phyloP scores from a whole-genome alignment of 192 early-diverging fungal species.

The Umbelopsis sp. region DNA sequence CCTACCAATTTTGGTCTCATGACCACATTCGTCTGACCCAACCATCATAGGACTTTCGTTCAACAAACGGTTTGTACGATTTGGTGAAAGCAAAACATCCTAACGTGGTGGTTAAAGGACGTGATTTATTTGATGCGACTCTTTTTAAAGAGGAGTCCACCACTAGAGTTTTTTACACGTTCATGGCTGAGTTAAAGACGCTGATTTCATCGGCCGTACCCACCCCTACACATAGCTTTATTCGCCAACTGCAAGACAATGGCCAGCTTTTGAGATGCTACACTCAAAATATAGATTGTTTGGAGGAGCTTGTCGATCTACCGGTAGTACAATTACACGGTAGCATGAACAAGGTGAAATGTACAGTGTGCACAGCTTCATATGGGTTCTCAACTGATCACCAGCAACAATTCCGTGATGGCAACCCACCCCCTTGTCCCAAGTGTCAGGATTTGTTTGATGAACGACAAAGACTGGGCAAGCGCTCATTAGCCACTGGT shows the following conservation, averaged over 20 bases:
- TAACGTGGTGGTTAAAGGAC: constrained; percentile 67
- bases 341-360: constrained; percentile 81
- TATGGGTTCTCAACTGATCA: constrained; percentile 66
- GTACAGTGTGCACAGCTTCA: constrained; percentile 78
- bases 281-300: constrained; percentile 96
- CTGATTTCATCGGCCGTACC: constrained; percentile 70
- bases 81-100: constrained; percentile 80
- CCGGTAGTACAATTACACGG: constrained; percentile 94
- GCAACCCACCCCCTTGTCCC: constrained; percentile 72
- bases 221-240: constrained; percentile 87
- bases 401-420: constrained; percentile 66
- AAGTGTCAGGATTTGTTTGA: constrained; percentile 48
- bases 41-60: constrained; percentile 76
- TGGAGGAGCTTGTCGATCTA: constrained; percentile 78
- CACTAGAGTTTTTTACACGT: constrained; percentile 72
- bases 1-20: constrained; percentile 6
- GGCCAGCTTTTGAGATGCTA: constrained; percentile 89
- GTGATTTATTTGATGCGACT: constrained; percentile 85
- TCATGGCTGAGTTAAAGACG: constrained; percentile 86
- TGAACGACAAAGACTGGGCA: constrained; percentile 67
- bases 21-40: not conserved
- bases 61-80: constrained; percentile 82
- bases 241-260: constrained; percentile 71
- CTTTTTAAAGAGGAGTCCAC: constrained; percentile 71
- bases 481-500: constrained; percentile 76